Evolutionary conservation across 495 filamentous ascomycete species (phyloP).

Genomic region (Podospora conica): DNA sequence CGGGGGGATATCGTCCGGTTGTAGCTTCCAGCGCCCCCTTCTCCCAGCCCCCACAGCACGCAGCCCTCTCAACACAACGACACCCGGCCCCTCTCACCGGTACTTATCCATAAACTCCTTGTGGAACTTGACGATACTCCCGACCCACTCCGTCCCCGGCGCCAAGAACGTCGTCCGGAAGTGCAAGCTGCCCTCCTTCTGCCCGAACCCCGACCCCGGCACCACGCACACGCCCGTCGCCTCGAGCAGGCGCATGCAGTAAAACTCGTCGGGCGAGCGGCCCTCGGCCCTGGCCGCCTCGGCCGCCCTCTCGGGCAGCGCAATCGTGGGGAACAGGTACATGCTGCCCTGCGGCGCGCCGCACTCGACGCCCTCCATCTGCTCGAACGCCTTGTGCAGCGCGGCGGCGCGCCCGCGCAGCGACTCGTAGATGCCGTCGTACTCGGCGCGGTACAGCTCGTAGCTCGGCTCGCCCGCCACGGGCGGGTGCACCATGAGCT

Average conservation of each 20-base stretch:
- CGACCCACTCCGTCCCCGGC: constrained; percentile 92
- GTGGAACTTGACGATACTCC: constrained; percentile 83
- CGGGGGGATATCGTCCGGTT: neutral
- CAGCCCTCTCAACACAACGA: neutral
- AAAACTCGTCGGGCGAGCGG: constrained; percentile 83
- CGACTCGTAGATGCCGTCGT: constrained; percentile 67
- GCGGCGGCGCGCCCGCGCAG: constrained; percentile 74
- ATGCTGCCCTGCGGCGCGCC: constrained; percentile 84
- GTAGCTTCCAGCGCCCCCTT: neutral
- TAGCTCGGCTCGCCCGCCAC: constrained; percentile 71
- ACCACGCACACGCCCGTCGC: constrained; percentile 95
- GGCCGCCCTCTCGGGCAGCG: constrained; percentile 64
- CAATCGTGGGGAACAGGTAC: constrained; percentile 97
- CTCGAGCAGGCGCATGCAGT: constrained; percentile 82
- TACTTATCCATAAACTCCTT: constrained; percentile 85
- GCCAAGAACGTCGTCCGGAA: constrained; percentile 96
- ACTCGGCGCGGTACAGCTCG: constrained; percentile 77
- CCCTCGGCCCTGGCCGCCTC: constrained; percentile 67
- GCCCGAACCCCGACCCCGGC: constrained; percentile 86
- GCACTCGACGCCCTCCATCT: constrained; percentile 93
- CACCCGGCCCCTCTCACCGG: constrained; percentile 23
- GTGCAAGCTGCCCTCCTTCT: constrained; percentile 85
- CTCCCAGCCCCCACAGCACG: neutral
- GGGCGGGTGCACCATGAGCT: constrained; percentile 95
- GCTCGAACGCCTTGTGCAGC: constrained; percentile 78